Conservation (phyloP, 2,329 filamentous ascomycete species). For the Escovopsis weberi region DNA sequence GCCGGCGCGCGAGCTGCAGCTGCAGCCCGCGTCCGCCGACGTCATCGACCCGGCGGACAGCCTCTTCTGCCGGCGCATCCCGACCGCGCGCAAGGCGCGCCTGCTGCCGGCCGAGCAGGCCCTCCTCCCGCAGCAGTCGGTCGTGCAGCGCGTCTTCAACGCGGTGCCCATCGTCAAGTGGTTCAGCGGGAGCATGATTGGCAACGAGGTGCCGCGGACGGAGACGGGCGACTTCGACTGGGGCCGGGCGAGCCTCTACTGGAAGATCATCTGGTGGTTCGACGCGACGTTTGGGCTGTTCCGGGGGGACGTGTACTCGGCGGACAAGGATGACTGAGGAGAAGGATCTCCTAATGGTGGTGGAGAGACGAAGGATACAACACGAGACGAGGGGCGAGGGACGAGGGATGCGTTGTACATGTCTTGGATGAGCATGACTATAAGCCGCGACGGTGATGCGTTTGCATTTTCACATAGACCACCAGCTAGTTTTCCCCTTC, state of each 20-base stretch:
- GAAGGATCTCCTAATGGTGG: background rate
- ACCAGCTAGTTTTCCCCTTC: no score
- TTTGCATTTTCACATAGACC: no score
- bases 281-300: conserved; percentile 45
- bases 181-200: conserved; percentile 61
- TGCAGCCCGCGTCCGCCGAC: conserved; percentile 7
- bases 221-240: conserved; percentile 69
- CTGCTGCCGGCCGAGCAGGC: conserved; percentile 57
- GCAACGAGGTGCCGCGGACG: conserved; percentile 57
- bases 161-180: conserved; percentile 56
- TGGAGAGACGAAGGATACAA: background rate
- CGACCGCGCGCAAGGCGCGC: conserved; percentile 48
- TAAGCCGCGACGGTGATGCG: no score
- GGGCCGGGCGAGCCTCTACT: conserved; percentile 50
- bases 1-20: background rate
- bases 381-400: no score
- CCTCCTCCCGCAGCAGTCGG: conserved; percentile 52
- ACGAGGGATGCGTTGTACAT: no score
- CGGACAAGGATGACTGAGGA: conserved; percentile 41
- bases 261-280: conserved; percentile 51
- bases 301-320: conserved; percentile 40
- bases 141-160: conserved; percentile 47
- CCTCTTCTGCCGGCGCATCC: conserved; percentile 47
- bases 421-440: no score
- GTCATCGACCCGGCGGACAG: conserved; percentile 19